Evolutionary conservation across 1,284 basidiomycete species (phyloP).

Genomic region (Neonothopanus nambi): DNA sequence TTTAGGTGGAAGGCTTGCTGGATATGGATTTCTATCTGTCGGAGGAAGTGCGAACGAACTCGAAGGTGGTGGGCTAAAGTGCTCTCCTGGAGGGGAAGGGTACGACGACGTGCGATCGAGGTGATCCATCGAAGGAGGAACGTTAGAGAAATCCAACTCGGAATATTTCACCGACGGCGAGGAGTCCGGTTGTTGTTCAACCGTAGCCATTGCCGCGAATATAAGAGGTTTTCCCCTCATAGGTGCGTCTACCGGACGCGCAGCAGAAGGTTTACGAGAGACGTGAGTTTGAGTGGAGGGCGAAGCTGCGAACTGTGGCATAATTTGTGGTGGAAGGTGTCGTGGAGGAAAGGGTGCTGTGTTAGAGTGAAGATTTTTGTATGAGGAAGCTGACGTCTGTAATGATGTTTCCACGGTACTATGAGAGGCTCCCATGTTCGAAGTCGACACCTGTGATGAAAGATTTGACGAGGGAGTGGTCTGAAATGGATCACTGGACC

Average conservation of each 20-base stretch:
- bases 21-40: no score
- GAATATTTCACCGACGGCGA: not conserved
- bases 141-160: no score
- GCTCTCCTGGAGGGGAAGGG: conserved; percentile 31
- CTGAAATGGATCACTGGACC: conserved; percentile 4
- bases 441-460: not conserved
- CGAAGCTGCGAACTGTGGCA: conserved; percentile 2
- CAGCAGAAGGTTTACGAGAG: not conserved
- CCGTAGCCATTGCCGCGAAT: conserved; percentile 35
- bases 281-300: not conserved
- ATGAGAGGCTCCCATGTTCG: conserved; percentile 8
- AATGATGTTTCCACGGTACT: not conserved
- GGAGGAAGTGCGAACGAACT: not conserved
- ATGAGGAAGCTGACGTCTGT: not conserved
- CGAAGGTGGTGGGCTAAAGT: conserved; percentile 13
- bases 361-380: not conserved
- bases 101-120: conserved; percentile 16
- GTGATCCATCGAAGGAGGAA: not conserved
- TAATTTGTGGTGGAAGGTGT: not conserved
- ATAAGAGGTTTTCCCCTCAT: conserved; percentile 41
- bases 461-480: not conserved
- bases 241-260: not conserved
- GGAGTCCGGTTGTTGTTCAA: conserved; percentile 17
- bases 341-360: not conserved
- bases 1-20: not conserved